A percentile compares a stretch with the other conserved stretches of the same genome.
phyloP scores from a whole-genome alignment of 345 rosid genomes.

The Cardamine resedifolia region DNA sequence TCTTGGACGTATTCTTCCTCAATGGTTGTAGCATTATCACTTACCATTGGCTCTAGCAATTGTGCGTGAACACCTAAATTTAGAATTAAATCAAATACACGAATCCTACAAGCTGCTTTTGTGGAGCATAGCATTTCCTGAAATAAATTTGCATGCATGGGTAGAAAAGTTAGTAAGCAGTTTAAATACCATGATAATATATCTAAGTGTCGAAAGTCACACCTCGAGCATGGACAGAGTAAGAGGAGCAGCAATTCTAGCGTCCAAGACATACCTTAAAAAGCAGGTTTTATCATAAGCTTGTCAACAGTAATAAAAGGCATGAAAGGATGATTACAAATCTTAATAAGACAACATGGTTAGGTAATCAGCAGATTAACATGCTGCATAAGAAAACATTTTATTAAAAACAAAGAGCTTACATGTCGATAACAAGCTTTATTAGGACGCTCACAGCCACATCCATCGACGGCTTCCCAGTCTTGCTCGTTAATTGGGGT shows the following conservation, averaged over 20 bases:
- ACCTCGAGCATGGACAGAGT: conserved; percentile 97
- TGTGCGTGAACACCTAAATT: conserved; percentile 99
- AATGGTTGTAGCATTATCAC: conserved; percentile 67
- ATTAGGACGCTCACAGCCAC: conserved; percentile 98
- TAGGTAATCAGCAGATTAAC: conserved; percentile 8
- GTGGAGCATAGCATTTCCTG: conserved; percentile 97
- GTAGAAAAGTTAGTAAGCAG: conserved; percentile 34
- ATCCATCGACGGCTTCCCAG: conserved; percentile 90
- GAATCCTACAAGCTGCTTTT: conserved; percentile 69
- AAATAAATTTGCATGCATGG: conserved; percentile 28
- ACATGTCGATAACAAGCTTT: conserved; percentile 97
- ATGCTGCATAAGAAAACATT: conserved; percentile 18
- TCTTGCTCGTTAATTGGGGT: conserved; percentile 71
- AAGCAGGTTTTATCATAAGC: conserved; percentile 31
- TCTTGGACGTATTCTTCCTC: conserved; percentile 85
- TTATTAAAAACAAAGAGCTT: conserved; percentile 32
- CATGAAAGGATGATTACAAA: conserved; percentile 1
- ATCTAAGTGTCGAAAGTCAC: conserved; percentile 31
- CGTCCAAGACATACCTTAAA: conserved; percentile 90
- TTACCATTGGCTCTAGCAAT: conserved; percentile 76
- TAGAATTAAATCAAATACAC: conserved; percentile 93
- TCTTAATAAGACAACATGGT: conserved; percentile 26
- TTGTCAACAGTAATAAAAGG: conserved; percentile 18
- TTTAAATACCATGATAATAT: conserved; percentile 12
- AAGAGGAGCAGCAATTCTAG: conserved; percentile 98